A percentile compares a stretch with the other conserved stretches of the same genome.
These are phyloP conservation scores for Russula sp. DNA, from an alignment of 768 basidiomycete genomes.

Conservation along the genomic window DNA sequence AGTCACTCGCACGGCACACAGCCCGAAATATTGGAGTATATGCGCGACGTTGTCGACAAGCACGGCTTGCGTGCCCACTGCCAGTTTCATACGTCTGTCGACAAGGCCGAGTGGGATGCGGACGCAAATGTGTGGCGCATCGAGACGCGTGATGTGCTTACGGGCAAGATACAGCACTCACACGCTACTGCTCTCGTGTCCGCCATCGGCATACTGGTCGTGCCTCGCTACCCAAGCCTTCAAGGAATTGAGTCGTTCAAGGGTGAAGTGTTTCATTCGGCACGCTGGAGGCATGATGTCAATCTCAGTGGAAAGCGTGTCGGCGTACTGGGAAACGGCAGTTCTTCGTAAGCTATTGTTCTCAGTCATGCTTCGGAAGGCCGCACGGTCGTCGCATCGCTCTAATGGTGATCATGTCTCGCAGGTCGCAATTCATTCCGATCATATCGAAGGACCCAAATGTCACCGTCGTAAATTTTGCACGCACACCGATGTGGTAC, in stretches of 20 bases:
- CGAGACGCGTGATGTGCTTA: constrained; percentile 19
- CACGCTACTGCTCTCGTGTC: constrained; percentile 27
- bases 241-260: constrained; percentile 33
- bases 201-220: constrained; percentile 26
- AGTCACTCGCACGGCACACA: constrained; percentile 21
- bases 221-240: constrained; percentile 25
- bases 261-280: constrained; percentile 50
- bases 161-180: constrained; percentile 9
- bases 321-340: constrained; percentile 57
- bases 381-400: too few relatives aligned
- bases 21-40: constrained; percentile 27
- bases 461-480: constrained; percentile 46
- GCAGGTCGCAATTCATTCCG: constrained; percentile 42
- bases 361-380: not conserved
- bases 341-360: constrained; percentile 36
- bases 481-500: constrained; percentile 51
- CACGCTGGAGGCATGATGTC: constrained; percentile 47
- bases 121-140: constrained; percentile 24
- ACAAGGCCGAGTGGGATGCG: constrained; percentile 26
- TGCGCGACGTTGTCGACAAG: constrained; percentile 21
- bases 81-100: constrained; percentile 25
- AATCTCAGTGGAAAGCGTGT: constrained; percentile 44
- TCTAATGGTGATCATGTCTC: not conserved
- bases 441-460: constrained; percentile 42
- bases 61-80: constrained; percentile 21